phyloP scores from a whole-genome alignment of 495 filamentous ascomycete species.

The Tuber magnatum region DNA sequence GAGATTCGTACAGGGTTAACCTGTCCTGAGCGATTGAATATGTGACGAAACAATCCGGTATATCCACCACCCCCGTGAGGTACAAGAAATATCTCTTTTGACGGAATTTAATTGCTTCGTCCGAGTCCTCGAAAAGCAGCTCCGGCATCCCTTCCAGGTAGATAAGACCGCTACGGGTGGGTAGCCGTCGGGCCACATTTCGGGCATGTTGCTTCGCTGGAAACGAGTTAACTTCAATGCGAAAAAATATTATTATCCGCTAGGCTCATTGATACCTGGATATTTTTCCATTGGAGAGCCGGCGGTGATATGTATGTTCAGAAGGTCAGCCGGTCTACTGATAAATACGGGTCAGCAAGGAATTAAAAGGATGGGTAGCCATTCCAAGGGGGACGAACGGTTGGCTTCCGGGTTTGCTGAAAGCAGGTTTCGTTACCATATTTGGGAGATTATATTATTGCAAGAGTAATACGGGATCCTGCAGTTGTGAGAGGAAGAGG shows the following conservation, averaged over 20 bases:
- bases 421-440: neutral
- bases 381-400: neutral
- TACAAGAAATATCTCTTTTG: slow-evolving; percentile 68
- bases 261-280: slow-evolving; percentile 17
- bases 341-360: neutral
- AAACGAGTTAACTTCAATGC: slow-evolving; percentile 14
- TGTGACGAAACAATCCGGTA: slow-evolving; percentile 55
- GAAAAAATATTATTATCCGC: neutral
- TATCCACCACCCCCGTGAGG: slow-evolving; percentile 52
- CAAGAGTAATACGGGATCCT: neutral
- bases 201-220: slow-evolving; percentile 74
- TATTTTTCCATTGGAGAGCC: slow-evolving; percentile 33
- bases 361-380: neutral
- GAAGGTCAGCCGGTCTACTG: neutral
- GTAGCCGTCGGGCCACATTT: slow-evolving; percentile 61
- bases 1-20: slow-evolving; percentile 48
- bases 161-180: slow-evolving; percentile 55
- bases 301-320: slow-evolving; percentile 27
- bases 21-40: slow-evolving; percentile 56
- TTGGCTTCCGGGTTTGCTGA: neutral
- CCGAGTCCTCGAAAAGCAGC: slow-evolving; percentile 53
- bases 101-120: slow-evolving; percentile 54
- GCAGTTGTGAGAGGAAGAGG: neutral
- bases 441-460: neutral
- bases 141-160: slow-evolving; percentile 52